These are phyloP conservation scores for Trichopus zeylanicus DNA, from an alignment of 116 monocot species.

Conservation along the genomic window DNA sequence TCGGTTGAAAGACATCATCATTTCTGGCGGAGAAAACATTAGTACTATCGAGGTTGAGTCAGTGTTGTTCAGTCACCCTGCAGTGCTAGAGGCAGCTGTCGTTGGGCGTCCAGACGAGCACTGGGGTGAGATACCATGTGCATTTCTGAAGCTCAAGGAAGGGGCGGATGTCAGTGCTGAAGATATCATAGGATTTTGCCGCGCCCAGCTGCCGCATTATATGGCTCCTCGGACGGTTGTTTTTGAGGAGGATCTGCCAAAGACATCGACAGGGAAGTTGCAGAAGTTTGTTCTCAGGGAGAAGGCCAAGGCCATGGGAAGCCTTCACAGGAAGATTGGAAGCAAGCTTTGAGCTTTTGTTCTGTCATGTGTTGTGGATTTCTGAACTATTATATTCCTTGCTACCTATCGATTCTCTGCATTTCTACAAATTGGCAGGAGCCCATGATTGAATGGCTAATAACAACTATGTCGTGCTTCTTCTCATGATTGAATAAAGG, in stretches of 20 bases:
- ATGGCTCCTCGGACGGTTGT: constrained; percentile 86
- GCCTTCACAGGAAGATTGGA: too few relatives aligned
- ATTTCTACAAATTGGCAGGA: too few relatives aligned
- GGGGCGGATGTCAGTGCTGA: constrained; percentile 14
- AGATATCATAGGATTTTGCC: constrained; percentile 53
- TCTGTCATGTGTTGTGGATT: too few relatives aligned
- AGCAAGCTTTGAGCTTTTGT: too few relatives aligned
- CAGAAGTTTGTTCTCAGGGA: constrained; percentile 58
- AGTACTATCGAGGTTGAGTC: constrained; percentile 88
- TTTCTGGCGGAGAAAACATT: constrained; percentile 87
- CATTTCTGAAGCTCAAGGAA: constrained; percentile 56
- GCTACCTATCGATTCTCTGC: too few relatives aligned
- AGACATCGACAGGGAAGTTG: constrained; percentile 80
- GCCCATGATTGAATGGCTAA: too few relatives aligned
- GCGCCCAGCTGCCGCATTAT: constrained; percentile 61
- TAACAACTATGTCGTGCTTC: too few relatives aligned
- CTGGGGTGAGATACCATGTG: constrained; percentile 95
- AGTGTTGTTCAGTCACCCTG: constrained; percentile 57
- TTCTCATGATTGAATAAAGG: too few relatives aligned
- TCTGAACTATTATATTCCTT: too few relatives aligned
- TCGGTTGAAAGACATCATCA: constrained; percentile 82
- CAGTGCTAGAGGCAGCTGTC: constrained; percentile 78
- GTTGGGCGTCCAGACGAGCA: constrained; percentile 76
- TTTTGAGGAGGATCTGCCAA: constrained; percentile 50
- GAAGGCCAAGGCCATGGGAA: constrained; percentile 40